Evolutionary conservation across 495 filamentous ascomycete genomes (phyloP), one percentile per base, ranked within the genome.

Genomic region (Daldinia concentrica): DNA sequence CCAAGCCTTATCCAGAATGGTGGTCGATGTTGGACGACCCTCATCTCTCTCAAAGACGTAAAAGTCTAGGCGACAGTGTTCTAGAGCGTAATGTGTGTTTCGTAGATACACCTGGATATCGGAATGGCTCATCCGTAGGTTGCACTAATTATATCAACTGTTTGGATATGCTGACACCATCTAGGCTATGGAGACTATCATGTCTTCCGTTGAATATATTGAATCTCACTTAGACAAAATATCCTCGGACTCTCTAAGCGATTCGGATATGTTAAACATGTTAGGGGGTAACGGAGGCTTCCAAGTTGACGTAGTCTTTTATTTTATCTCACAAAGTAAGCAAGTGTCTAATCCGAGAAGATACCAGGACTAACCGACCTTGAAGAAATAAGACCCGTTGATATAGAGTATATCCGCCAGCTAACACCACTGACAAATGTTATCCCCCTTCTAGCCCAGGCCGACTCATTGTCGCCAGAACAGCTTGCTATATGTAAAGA

Each of bases 51-150:
- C 84, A 87, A 64, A 86, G 92, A 63, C 86, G 93, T 68, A 97
- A 93, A 80, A 95, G 91, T 71, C 80, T 89, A 63, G 92, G 90
- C 8, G 95, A 95, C 63, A 85, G 89, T 34, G 89, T 98, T 41
- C 83, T 99, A 60, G 95, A 99, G 75, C 86, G 95, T 32, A 99
- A 99, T 80, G 73, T 99, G 9, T 97, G 94, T 76, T 99, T 99
- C 77, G 90, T 98, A 60, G 95, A 99, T 82, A 97, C 93, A 9
- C 90, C 91, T 26, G 89, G 91, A n/a, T 92, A 89, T 78, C 86
- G 86, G 15, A 82, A 79, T 73, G 86, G 85, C 36, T 84, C 87
- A 41, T 90, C 89, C 48, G 88, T 86, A 73, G 75, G 87, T 67
- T 34, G 43, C 39, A 29, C 17, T 74, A 58, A 12, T 8, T 55